Conservation (phyloP, 305 asterid species). For the Salvia sclarea region DNA sequence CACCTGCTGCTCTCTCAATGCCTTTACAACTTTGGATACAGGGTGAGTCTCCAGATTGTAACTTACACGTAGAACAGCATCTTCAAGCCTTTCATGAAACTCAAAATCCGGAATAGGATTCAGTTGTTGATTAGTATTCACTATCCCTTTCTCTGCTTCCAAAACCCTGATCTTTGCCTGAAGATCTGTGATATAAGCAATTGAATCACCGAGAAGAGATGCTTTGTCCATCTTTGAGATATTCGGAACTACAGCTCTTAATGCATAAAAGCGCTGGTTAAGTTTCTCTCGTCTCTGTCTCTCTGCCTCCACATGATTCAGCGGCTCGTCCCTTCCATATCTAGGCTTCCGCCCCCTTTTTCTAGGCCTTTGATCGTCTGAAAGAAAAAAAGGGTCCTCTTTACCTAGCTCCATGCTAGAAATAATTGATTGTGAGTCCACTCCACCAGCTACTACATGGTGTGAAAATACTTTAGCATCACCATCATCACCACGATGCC, state of each 20-base stretch:
- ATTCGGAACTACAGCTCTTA: conserved; percentile 90
- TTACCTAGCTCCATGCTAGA: conserved; percentile 35
- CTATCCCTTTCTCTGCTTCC: conserved; percentile 72
- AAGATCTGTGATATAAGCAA: conserved; percentile 81
- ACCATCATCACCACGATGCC: conserved; percentile 55
- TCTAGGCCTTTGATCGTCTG: conserved; percentile 75
- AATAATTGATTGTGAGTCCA: conserved; percentile 23
- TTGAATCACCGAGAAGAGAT: conserved; percentile 88
- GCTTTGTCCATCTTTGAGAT: conserved; percentile 99
- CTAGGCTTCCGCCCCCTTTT: conserved; percentile 94
- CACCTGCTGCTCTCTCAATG: conserved; percentile 61
- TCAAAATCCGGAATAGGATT: conserved; percentile 53
- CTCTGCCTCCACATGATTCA: conserved; percentile 95
- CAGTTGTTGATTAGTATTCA: conserved; percentile 28
- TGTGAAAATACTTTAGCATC: conserved; percentile 53
- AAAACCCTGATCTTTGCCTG: conserved; percentile 65
- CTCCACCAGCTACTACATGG: conserved; percentile 30
- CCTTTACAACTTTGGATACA: conserved; percentile 60
- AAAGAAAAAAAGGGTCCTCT: conserved; percentile 48
- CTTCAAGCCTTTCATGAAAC: conserved; percentile 64
- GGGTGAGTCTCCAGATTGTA: conserved; percentile 79
- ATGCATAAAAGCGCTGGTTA: conserved; percentile 88
- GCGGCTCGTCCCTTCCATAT: conserved; percentile 87
- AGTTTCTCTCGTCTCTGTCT: conserved; percentile 97
- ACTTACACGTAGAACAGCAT: conserved; percentile 61